Percentiles rank a stretch among this genome's conserved stretches.
Evolutionary conservation across 2,329 filamentous ascomycete genomes (phyloP).

Genomic region (Epichloe glyceriae): DNA sequence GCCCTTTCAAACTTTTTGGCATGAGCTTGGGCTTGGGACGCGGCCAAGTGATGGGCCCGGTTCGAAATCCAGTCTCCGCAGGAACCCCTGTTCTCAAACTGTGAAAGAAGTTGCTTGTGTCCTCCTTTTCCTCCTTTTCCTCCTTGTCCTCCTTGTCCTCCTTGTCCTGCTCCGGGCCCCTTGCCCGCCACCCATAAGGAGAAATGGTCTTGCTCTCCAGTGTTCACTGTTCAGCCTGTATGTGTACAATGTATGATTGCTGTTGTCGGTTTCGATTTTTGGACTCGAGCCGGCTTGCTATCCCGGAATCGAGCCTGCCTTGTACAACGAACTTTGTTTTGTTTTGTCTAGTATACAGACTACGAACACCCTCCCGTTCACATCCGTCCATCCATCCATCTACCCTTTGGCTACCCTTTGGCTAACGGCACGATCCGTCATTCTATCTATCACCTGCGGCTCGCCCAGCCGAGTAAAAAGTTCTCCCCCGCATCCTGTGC

Average conservation of each 20-base stretch:
- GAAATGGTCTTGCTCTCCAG: background rate
- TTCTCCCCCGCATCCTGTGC: constrained; percentile 11
- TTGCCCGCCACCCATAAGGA: constrained; percentile 3
- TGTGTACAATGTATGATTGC: background rate
- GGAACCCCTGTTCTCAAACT: constrained; percentile 1
- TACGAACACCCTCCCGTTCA: no score
- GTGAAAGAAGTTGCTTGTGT: background rate
- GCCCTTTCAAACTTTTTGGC: no score
- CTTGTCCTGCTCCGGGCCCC: background rate
- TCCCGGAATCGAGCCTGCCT: background rate
- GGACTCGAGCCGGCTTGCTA: background rate
- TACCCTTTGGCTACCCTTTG: background rate
- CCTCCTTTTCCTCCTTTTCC: no score
- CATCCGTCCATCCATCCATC: no score
- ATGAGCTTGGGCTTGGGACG: background rate
- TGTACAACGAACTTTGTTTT: background rate
- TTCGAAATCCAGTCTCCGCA: constrained; percentile 1
- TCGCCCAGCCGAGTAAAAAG: constrained; percentile 1
- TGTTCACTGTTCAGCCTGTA: no score
- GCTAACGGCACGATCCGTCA: constrained; percentile 2
- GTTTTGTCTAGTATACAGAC: no score
- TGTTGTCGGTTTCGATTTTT: background rate
- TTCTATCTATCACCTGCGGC: constrained; percentile 6
- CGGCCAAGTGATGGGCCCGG: background rate
- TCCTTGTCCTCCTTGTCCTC: no score